Conservation (phyloP, 495 filamentous ascomycete species). For the Hyaloscypha bicolor region DNA sequence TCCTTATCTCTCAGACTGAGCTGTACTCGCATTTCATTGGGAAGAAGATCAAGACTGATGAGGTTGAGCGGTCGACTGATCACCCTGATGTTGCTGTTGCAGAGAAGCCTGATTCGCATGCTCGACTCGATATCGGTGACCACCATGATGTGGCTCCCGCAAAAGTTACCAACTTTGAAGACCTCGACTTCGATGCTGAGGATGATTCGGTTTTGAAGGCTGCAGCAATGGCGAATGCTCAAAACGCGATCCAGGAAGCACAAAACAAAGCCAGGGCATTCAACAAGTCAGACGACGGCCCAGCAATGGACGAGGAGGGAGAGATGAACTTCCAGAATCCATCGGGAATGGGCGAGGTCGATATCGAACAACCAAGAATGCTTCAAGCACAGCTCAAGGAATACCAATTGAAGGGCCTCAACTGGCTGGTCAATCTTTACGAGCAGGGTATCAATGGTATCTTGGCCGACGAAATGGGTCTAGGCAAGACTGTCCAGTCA, state of each 20-base stretch:
- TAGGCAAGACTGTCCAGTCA: slow-evolving; percentile 97
- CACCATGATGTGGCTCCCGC: slow-evolving; percentile 55
- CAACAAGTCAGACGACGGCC: slow-evolving; percentile 65
- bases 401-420: slow-evolving; percentile 97
- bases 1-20: slow-evolving; percentile 98
- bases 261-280: slow-evolving; percentile 92
- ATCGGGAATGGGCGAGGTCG: slow-evolving; percentile 87
- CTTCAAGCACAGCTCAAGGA: slow-evolving; percentile 94
- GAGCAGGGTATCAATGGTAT: slow-evolving; percentile 99
- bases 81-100: slow-evolving; percentile 64
- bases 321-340: slow-evolving; percentile 99
- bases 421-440: slow-evolving; percentile 98
- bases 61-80: slow-evolving; percentile 86
- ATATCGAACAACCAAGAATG: slow-evolving; percentile 93
- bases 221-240: slow-evolving; percentile 93
- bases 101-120: slow-evolving; percentile 45
- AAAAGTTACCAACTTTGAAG: slow-evolving; percentile 90
- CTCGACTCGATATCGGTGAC: slow-evolving; percentile 59
- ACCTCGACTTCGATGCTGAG: slow-evolving; percentile 93
- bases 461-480: slow-evolving; percentile 98
- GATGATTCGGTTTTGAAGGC: slow-evolving; percentile 81
- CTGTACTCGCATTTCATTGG: slow-evolving; percentile 99
- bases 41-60: slow-evolving; percentile 96
- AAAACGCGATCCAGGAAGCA: slow-evolving; percentile 93
- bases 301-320: slow-evolving; percentile 74